Evolutionary conservation across 768 basidiomycete species (phyloP).

Genomic region (Lactifluus volemus): DNA sequence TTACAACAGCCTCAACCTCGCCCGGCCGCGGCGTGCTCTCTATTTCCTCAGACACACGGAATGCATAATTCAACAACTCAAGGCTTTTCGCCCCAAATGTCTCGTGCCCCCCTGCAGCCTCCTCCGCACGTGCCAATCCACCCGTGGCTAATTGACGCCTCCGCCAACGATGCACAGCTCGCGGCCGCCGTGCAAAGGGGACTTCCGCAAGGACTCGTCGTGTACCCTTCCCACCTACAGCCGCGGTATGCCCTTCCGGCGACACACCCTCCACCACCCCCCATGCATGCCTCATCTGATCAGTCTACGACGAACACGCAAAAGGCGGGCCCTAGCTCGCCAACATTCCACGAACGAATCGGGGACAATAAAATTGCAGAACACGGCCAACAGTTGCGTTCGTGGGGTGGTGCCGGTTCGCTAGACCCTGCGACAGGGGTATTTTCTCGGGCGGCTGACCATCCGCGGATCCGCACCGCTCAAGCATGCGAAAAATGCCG

Average conservation of each 20-base stretch:
- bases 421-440: conserved; percentile 58
- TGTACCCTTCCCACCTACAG: not conserved
- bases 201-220: not conserved
- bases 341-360: not conserved
- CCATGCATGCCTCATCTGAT: not conserved
- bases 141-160: not conserved
- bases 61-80: not conserved
- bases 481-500: conserved; percentile 75
- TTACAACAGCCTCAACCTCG: conserved; percentile 6
- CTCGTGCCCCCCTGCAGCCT: not conserved
- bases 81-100: not conserved
- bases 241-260: not conserved
- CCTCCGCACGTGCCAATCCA: not conserved
- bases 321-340: not conserved
- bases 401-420: conserved; percentile 36
- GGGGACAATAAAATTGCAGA: not conserved
- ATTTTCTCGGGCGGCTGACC: conserved; percentile 55
- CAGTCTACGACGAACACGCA: not conserved
- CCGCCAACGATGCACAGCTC: not conserved
- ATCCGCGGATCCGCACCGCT: conserved; percentile 56
- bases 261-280: not conserved
- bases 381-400: not conserved
- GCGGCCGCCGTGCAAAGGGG: not conserved
- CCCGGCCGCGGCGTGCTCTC: not conserved
- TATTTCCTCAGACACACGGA: conserved; percentile 5